Conservation (phyloP, 2,329 filamentous ascomycete species). For the Claviceps paspali region DNA sequence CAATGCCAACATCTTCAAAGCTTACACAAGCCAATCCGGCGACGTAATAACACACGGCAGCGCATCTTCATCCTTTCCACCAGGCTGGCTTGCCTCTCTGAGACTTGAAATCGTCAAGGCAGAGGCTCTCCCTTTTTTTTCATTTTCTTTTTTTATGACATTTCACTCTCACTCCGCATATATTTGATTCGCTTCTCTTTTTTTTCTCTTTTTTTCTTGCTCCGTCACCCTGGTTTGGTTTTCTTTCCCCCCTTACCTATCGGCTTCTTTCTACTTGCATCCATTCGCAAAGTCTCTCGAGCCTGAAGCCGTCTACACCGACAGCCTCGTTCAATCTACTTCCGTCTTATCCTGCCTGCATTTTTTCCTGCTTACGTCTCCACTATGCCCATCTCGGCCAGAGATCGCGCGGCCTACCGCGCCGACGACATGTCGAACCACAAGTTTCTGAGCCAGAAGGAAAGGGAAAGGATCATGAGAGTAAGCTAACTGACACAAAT, state of each 20-base stretch:
- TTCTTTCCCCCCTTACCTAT: not conserved
- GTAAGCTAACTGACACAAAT: slow-evolving; percentile 11
- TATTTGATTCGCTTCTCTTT: no score
- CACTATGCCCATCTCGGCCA: slow-evolving; percentile 20
- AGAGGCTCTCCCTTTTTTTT: no score
- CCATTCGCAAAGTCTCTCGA: not conserved
- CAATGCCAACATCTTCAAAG: no score
- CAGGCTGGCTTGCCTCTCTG: no score
- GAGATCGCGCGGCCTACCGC: slow-evolving; percentile 24
- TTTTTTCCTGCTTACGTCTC: no score
- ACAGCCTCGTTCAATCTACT: not conserved
- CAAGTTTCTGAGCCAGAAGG: slow-evolving; percentile 18
- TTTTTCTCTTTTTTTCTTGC: not conserved
- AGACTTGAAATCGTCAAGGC: no score
- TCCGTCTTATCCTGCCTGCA: no score
- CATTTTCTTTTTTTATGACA: no score
- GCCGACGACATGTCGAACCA: slow-evolving; percentile 22
- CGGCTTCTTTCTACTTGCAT: not conserved
- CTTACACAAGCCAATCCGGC: no score
- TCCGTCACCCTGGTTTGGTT: not conserved
- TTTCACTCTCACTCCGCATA: no score
- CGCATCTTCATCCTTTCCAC: no score
- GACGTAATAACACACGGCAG: no score
- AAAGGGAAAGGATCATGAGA: slow-evolving; percentile 22
- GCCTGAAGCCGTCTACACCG: not conserved